These are phyloP conservation scores for Plasmodium blacklocki DNA, from an alignment of 169 alveolate genomes.

Conservation along the genomic window DNA sequence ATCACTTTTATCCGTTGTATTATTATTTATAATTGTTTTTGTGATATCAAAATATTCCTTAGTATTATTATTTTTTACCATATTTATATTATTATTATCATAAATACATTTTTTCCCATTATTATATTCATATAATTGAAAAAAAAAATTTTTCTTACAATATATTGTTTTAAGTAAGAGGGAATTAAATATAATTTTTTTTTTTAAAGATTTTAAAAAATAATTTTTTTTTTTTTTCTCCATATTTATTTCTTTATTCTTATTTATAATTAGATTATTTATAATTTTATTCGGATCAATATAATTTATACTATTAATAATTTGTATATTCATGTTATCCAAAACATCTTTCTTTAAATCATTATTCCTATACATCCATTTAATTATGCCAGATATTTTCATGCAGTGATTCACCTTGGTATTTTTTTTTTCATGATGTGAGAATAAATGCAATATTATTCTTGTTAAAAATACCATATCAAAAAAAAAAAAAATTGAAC, in stretches of 20 bases:
- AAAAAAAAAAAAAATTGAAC: no score
- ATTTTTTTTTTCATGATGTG: conserved; percentile 35
- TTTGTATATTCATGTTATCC: conserved; percentile 65
- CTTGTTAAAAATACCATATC: conserved; percentile 30
- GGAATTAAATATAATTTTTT: conserved; percentile 55
- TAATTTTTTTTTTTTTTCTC: not conserved
- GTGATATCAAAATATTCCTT: not conserved
- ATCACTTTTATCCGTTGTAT: not conserved
- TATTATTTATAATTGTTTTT: no score
- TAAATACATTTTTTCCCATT: not conserved
- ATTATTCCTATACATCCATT: conserved; percentile 21
- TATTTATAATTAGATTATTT: conserved; percentile 31
- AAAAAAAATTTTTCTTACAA: conserved; percentile 11
- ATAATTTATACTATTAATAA: conserved; percentile 58
- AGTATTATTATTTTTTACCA: not conserved
- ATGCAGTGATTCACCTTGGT: conserved; percentile 26
- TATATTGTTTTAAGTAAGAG: conserved; percentile 35
- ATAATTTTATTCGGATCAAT: conserved; percentile 65
- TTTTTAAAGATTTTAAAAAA: conserved; percentile 47
- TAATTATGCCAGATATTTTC: conserved; percentile 62
- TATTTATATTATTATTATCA: not conserved
- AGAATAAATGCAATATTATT: conserved; percentile 5
- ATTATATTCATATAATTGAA: conserved; percentile 33
- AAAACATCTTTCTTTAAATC: conserved; percentile 54
- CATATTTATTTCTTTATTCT: conserved; percentile 27